Evolutionary conservation across 1,284 basidiomycete genomes (phyloP), one percentile per base, ranked within the genome.

Genomic region (Meripilus lineatus): DNA sequence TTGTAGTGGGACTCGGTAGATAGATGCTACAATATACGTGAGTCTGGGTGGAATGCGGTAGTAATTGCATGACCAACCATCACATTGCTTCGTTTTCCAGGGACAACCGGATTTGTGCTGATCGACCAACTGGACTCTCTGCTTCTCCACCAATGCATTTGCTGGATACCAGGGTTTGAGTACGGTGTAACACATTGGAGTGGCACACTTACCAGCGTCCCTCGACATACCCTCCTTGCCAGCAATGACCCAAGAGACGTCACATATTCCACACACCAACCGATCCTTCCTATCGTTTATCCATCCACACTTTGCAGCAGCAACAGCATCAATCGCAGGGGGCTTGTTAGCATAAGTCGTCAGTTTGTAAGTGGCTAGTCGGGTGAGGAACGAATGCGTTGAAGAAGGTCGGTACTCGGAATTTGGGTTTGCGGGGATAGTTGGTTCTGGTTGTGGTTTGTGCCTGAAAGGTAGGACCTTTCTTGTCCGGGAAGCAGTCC

Each of bases 321-420:
- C 79, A 10, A 88, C 84, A 1, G 87, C 81, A 49, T 90, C 79
- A 23, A 89, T 80, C 10, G 70, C 66, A 2, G 74, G 43, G 0
- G 87, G 86, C 58, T 90, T 90, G 51, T 83, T 84, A 20, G 81
- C 71, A 53, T 89, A 90, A 0, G 87, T 88, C 5, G 82, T 66
- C 15, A 89, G 71, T 58, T 84, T 89, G 63, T 76, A 90, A 0
- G 87, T 88, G 0, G 77, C 68, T 3, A 90, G 74, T 25, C 88
- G 83, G 13, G 73, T 67, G 24, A 90, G 64, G 56, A 90, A 85
- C 1, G 81, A 84, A 1, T 74, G 62, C 5, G 75, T 73, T 8
- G 87, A 89, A 3, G 85, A 87, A 3, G 88, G 87, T 39, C 84
- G 71, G 55, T 89, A 90, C 47, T 88, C 84, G 7, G 36, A 3